A percentile compares a stretch with the other conserved stretches of the same genome.
These are phyloP conservation scores for Gossypium herbaceum DNA, from an alignment of 345 rosid genomes.

Conservation along the genomic window DNA sequence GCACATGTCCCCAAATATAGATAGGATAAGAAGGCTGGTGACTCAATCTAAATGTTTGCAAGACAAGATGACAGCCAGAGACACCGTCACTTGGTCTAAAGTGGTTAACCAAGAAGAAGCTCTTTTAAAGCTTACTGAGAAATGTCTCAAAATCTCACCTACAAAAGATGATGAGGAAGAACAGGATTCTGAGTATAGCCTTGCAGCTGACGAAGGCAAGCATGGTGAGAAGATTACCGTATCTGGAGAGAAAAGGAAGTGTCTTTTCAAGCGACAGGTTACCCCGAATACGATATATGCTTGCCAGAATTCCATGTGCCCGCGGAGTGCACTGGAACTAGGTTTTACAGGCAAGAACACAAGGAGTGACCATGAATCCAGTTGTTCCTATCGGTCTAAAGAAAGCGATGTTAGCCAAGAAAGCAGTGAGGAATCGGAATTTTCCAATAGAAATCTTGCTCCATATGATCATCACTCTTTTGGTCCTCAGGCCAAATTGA, in stretches of 20 bases:
- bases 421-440: constrained; percentile 7
- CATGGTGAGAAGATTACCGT: not conserved
- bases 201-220: not conserved
- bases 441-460: not conserved
- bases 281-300: not conserved
- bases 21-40: constrained; percentile 42
- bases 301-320: constrained; percentile 5
- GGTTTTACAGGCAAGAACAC: not conserved
- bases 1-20: constrained; percentile 52
- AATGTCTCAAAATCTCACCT: constrained; percentile 36
- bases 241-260: constrained; percentile 14
- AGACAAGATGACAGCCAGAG: constrained; percentile 67
- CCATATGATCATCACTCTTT: not conserved
- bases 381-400: not conserved
- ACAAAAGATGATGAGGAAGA: constrained; percentile 6
- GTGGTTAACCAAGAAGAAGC: constrained; percentile 58
- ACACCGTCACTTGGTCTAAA: constrained; percentile 52
- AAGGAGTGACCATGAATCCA: constrained; percentile 1
- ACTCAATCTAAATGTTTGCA: constrained; percentile 65
- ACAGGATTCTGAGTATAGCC: not conserved
- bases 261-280: not conserved
- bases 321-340: not conserved
- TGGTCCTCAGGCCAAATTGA: not conserved
- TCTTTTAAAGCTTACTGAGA: constrained; percentile 19
- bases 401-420: constrained; percentile 2